phyloP scores from a whole-genome alignment of 768 basidiomycete genomes.

The Dacryopinax primogenitus region DNA sequence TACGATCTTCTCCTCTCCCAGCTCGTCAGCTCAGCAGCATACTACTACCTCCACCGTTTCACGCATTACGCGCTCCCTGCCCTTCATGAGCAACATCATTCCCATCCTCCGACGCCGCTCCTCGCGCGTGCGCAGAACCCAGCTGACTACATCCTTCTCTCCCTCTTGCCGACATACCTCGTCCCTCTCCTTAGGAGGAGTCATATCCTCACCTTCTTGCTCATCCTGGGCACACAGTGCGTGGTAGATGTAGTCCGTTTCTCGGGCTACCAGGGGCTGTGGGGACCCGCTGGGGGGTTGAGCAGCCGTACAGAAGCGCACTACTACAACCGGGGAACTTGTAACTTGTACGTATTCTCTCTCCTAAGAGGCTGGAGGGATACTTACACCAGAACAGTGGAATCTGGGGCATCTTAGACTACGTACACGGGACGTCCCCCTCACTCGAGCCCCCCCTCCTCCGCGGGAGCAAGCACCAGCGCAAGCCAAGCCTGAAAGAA shows the following conservation, averaged over 20 bases:
- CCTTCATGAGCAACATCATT: neutral
- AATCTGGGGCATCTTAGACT: conserved; percentile 1
- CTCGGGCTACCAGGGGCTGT: neutral
- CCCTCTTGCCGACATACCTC: neutral
- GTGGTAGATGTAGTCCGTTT: neutral
- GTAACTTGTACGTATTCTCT: neutral
- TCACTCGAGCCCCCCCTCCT: neutral
- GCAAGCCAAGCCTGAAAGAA: neutral
- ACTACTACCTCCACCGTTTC: conserved; percentile 5
- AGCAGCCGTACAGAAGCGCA: neutral
- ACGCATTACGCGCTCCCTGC: neutral
- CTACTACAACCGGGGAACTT: neutral
- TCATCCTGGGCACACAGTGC: neutral
- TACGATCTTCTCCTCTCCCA: conserved; percentile 2
- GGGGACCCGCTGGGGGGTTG: neutral
- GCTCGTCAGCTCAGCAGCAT: neutral
- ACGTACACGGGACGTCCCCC: neutral
- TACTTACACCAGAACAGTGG: neutral
- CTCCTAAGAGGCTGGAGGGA: too few relatives aligned
- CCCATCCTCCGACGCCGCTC: neutral
- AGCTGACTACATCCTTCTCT: conserved; percentile 1
- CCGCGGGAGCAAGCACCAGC: neutral
- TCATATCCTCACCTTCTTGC: neutral
- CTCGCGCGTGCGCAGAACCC: neutral
- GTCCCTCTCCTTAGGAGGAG: neutral